These are phyloP conservation scores for Solanum hybrid DNA, from an alignment of 305 asterid genomes.

Conservation along the genomic window DNA sequence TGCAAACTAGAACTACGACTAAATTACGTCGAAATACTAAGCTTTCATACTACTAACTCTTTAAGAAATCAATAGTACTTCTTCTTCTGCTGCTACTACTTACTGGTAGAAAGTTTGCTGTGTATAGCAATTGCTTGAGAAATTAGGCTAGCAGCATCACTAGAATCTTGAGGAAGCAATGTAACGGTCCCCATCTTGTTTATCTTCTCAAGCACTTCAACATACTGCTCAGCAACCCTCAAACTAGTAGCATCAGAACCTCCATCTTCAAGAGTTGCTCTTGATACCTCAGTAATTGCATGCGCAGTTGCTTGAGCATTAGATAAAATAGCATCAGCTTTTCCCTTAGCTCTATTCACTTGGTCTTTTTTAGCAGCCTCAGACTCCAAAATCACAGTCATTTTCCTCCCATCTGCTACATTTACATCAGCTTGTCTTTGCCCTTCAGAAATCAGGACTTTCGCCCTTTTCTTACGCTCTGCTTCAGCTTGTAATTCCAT, in stretches of 20 bases:
- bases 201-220: not conserved
- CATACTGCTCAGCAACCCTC: not conserved
- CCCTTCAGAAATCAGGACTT: conserved; percentile 1
- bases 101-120: conserved; percentile 2
- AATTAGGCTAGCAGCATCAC: not conserved
- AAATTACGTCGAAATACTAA: not conserved
- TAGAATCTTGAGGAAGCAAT: not conserved
- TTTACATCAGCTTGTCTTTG: not conserved
- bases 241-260: not conserved
- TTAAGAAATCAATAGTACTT: not conserved
- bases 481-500: conserved; percentile 11
- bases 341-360: too few relatives aligned
- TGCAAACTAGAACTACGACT: not conserved
- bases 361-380: conserved; percentile 5
- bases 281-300: not conserved
- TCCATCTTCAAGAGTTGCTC: not conserved
- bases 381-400: conserved; percentile 3
- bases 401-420: conserved; percentile 9
- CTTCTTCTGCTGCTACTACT: not conserved
- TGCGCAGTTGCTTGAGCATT: not conserved
- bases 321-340: not conserved
- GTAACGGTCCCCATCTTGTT: not conserved
- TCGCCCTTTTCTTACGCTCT: not conserved
- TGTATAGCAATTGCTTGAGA: not conserved
- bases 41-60: not conserved